Evolutionary conservation across 495 filamentous ascomycete species (phyloP), one percentile per base, ranked within the genome.

Genomic region (Hypoxylon fragiforme): DNA sequence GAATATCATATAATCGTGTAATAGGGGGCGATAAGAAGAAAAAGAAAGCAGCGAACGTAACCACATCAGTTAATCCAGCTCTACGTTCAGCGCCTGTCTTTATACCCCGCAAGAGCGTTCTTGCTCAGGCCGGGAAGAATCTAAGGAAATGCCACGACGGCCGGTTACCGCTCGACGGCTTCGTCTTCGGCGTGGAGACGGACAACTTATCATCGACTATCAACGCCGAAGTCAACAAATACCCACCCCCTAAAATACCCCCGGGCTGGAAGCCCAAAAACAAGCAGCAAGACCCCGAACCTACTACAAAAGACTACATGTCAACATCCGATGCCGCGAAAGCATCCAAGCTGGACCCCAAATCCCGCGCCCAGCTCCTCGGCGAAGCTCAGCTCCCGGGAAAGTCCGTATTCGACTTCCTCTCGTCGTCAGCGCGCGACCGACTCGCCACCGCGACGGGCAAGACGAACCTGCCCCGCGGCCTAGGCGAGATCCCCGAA

Each of bases 391-490:
- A 85, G 34, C 74, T 98, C 1, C 92, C 91, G 3, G 88, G 90
- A 7, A 96, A 97, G 69, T 97, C 94, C 1, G 85, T 98, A 26
- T 98, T 97, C 67, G 91, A 97, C 68, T 97, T 87, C 74, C 82
- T 98, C 70, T 87, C 90, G 0, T 80, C 91, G 1, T 82, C 88
- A 31, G 85, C 89, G 6, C 84, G 94, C 57, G 86, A 90, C 37
- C 83, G 84, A 16, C 80, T 98, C 53, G 90, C 78, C 12, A 77
- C 85, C 39, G 83, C 84, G 2, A 90, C 90, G 7, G 91, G 91
- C 1, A 89, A 85, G 39, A 65, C 70, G 11, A 82, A 92, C 60
- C 78, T 98, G 8, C 94, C 94, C 1, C 82, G 82, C 6, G 94
- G 85, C 3, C 71, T 85, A 11, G 80, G 88, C 42, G 92, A 97